Evolutionary conservation across 2,329 filamentous ascomycete genomes (phyloP).

Genomic region (Microdochium trichocladiopsis): DNA sequence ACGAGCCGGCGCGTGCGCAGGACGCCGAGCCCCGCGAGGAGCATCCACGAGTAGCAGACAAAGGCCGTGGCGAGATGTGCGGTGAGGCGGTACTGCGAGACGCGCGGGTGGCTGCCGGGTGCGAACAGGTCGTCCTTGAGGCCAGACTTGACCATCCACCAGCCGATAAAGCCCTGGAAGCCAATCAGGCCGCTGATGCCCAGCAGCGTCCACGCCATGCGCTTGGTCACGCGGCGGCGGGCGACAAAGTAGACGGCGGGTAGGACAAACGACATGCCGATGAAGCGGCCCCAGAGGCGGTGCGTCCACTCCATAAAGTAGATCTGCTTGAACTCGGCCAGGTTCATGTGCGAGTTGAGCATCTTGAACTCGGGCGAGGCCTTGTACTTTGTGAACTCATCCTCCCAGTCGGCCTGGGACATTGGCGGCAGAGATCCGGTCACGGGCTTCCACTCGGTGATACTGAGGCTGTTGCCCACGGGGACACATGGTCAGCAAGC

Average conservation of each 20-base stretch:
- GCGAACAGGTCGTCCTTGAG: slow-evolving; percentile 94
- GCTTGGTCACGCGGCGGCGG: slow-evolving; percentile 66
- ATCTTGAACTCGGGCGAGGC: slow-evolving; percentile 87
- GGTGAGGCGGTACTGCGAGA: slow-evolving; percentile 89
- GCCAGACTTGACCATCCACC: slow-evolving; percentile 99
- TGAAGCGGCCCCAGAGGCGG: slow-evolving; percentile 85
- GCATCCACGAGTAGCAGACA: slow-evolving; percentile 88
- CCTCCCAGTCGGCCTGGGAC: slow-evolving; percentile 75
- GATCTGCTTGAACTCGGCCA: slow-evolving; percentile 95
- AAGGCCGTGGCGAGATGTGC: slow-evolving; percentile 89
- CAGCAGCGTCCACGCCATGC: slow-evolving; percentile 69
- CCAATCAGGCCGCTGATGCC: slow-evolving; percentile 88
- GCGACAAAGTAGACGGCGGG: slow-evolving; percentile 86
- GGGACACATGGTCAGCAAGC: background rate
- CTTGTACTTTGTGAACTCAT: slow-evolving; percentile 88
- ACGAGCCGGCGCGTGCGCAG: slow-evolving; percentile 71
- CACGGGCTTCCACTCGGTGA: slow-evolving; percentile 97
- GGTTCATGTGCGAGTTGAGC: slow-evolving; percentile 86
- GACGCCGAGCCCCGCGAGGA: slow-evolving; percentile 79
- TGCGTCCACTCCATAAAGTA: slow-evolving; percentile 99
- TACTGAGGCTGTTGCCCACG: slow-evolving; percentile 64
- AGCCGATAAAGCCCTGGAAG: slow-evolving; percentile 91
- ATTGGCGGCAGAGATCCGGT: slow-evolving; percentile 85
- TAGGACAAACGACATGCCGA: slow-evolving; percentile 83
- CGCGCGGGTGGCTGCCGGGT: slow-evolving; percentile 81